Base-by-base conservation (phyloP, 106 monocot genomes). In the Dendrobium chrysotoxum region DNA sequence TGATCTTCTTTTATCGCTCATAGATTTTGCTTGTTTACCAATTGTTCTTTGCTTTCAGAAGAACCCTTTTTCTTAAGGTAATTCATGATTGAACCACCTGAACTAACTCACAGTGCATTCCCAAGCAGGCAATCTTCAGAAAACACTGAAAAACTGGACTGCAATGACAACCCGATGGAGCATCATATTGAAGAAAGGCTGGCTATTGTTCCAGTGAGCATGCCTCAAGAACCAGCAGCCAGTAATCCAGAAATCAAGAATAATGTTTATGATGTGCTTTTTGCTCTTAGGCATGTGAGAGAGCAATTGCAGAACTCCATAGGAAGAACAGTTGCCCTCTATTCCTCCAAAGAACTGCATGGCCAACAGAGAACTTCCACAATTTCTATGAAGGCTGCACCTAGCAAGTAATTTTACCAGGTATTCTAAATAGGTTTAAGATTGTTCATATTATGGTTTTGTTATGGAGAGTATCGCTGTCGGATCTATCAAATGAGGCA, bases 151-250 rank as follows among this genome's bases (percentile, higher is more conserved):
- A 23, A 23, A 8, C 23, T 61, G 61, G 8, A 61, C 61, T 50
- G 26, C 47, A 47, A 76, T 25, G 47, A 76, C 1, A 40, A 76
- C 28, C 76, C 0, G 13, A 76, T 7, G 6, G 25, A 46, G 76
- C 25, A 23, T 25, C 46, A 3, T 28, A 12, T 12, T 47, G 76
- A 50, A 45, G 46, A 76, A 25, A 28, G 23, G 5, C 47, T 76
- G 38, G 76, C 76, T 76, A 46, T 76, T 76, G 76, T 76, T 76
- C 76, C 76, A 46, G 76, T 76, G 47, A 76, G 47, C 76, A 12
- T 46, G 0, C 23, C 47, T 4, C 26, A 76, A 28, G 76, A 50
- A 28, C 46, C 46, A 46, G 46, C 45, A 28, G 4, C 46, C 44
- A 26, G 26, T 40, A 47, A 40, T 47, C 47, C 46, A 76, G 76